Percentiles rank a stretch among this genome's conserved stretches.
phyloP scores from a whole-genome alignment of 1,139 yeast species.

The Pichia sp. region DNA sequence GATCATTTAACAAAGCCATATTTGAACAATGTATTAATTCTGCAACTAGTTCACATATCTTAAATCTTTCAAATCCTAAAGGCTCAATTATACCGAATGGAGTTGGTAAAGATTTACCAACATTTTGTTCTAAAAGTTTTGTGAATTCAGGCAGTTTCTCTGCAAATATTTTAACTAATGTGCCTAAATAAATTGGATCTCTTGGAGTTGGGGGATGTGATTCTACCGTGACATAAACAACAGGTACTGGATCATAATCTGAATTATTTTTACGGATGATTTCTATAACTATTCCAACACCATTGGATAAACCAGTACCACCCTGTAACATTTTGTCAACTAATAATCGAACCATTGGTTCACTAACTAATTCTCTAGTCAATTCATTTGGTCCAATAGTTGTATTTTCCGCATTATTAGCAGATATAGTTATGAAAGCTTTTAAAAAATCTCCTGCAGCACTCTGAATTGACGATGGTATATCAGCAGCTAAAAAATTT shows the following conservation, averaged over 20 bases:
- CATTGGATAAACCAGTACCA: slow-evolving; percentile 88
- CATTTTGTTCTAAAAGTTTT: slow-evolving; percentile 38
- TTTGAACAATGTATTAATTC: slow-evolving; percentile 94
- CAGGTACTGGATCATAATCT: slow-evolving; percentile 89
- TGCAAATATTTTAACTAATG: slow-evolving; percentile 75
- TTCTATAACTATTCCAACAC: slow-evolving; percentile 94
- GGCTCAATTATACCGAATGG: slow-evolving; percentile 79
- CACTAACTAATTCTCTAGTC: slow-evolving; percentile 81
- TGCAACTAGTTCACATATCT: slow-evolving; percentile 90
- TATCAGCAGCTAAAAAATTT: slow-evolving; percentile 51
- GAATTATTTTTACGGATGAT: slow-evolving; percentile 93
- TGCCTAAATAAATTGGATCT: slow-evolving; percentile 92
- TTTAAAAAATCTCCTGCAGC: slow-evolving; percentile 94
- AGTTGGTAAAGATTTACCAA: slow-evolving; percentile 47
- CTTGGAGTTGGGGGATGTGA: slow-evolving; percentile 93
- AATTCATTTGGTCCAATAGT: slow-evolving; percentile 96
- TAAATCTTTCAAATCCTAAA: slow-evolving; percentile 89
- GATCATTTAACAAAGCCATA: slow-evolving; percentile 88
- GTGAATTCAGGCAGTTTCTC: slow-evolving; percentile 68
- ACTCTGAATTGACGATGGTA: slow-evolving; percentile 62
- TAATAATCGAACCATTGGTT: slow-evolving; percentile 56
- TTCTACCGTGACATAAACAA: slow-evolving; percentile 77
- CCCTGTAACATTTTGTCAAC: slow-evolving; percentile 85
- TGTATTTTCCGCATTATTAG: slow-evolving; percentile 77
- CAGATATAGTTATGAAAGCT: slow-evolving; percentile 88